phyloP scores from a whole-genome alignment of 1,284 basidiomycete species.

The Irpex lacteus region DNA sequence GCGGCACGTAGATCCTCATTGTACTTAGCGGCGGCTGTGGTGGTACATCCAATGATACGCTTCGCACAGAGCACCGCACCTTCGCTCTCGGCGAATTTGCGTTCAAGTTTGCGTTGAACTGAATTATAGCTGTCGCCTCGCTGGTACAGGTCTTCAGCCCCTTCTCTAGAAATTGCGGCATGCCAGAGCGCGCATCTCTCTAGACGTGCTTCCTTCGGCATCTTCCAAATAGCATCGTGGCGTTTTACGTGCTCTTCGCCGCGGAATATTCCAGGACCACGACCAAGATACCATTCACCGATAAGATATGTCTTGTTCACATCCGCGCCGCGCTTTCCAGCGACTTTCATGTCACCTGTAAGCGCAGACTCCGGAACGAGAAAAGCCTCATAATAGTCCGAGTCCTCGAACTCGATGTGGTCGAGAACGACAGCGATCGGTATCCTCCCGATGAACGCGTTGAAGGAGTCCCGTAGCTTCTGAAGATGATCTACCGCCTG shows the following conservation, averaged over 20 bases:
- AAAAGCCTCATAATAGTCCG: background rate
- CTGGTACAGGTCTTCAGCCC: constrained; percentile 34
- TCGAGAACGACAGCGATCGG: constrained; percentile 34
- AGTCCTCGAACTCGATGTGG: constrained; percentile 13
- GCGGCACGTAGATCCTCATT: constrained; percentile 42
- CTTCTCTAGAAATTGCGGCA: constrained; percentile 34
- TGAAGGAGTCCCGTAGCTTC: background rate
- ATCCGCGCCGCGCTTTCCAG: constrained; percentile 37
- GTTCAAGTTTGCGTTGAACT: constrained; percentile 33
- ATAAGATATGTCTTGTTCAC: constrained; percentile 28
- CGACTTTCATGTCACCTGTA: constrained; percentile 38
- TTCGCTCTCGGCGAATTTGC: constrained; percentile 36
- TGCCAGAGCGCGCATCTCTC: constrained; percentile 38
- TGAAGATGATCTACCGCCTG: constrained; percentile 11
- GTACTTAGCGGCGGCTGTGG: constrained; percentile 65
- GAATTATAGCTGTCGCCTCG: constrained; percentile 42
- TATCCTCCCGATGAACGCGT: constrained; percentile 31
- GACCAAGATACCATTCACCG: constrained; percentile 60
- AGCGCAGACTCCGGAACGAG: background rate
- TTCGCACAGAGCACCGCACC: constrained; percentile 39
- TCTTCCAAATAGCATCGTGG: constrained; percentile 10
- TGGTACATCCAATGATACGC: constrained; percentile 65
- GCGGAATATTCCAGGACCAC: constrained; percentile 49
- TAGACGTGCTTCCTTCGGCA: constrained; percentile 34
- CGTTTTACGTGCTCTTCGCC: no score